A percentile compares a stretch with the other conserved stretches of the same genome.
These are phyloP conservation scores for Beauveria sp. DNA, from an alignment of 2,329 filamentous ascomycete genomes.

Conservation along the genomic window DNA sequence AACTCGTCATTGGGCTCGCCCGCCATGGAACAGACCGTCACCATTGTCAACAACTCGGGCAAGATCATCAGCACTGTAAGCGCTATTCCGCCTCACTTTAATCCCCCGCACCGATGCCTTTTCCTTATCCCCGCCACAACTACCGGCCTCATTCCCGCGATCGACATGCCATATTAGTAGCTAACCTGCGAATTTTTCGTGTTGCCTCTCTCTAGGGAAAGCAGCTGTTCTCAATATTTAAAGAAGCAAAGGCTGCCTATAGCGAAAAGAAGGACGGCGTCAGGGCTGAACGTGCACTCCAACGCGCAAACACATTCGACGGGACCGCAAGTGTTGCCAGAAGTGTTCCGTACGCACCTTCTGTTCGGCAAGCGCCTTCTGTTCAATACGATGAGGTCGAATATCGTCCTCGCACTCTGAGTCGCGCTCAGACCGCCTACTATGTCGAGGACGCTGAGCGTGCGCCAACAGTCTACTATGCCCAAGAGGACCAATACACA, in stretches of 20 bases:
- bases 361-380: constrained; percentile 21
- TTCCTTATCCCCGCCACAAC: background rate
- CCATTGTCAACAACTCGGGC: constrained; percentile 82
- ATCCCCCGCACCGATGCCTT: background rate
- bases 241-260: constrained; percentile 83
- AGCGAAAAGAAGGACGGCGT: constrained; percentile 80
- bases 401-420: background rate
- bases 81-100: constrained; percentile 14
- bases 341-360: constrained; percentile 15
- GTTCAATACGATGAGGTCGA: constrained; percentile 28
- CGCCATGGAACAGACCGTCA: constrained; percentile 60
- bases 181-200: background rate
- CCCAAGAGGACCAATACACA: constrained; percentile 27
- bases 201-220: constrained; percentile 56
- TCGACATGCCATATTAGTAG: constrained; percentile 4
- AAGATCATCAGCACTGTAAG: constrained; percentile 84
- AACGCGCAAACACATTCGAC: constrained; percentile 55
- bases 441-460: constrained; percentile 23
- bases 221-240: constrained; percentile 83
- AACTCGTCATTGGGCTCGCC: background rate
- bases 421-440: background rate
- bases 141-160: background rate
- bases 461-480: constrained; percentile 12
- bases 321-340: constrained; percentile 17
- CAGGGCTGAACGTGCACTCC: constrained; percentile 55